Evolutionary conservation across 2,329 filamentous ascomycete genomes (phyloP).

Genomic region (Alternaria novae-zelandiae): DNA sequence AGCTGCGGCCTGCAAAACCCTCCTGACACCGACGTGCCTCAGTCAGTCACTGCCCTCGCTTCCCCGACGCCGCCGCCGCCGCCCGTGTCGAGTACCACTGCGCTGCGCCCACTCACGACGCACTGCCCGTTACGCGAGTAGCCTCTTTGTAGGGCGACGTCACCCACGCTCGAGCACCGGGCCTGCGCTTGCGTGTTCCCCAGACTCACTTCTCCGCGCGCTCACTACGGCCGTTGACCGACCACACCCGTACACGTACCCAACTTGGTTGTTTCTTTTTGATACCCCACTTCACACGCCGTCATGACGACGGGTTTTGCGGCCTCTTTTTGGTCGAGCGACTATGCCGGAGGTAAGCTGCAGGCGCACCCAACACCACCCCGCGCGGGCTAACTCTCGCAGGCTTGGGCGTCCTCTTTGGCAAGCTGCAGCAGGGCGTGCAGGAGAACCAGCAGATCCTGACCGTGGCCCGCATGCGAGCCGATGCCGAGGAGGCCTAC

Average conservation of each 20-base stretch:
- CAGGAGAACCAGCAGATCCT: conserved; percentile 94
- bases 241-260: conserved; percentile 8
- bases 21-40: conserved; percentile 13
- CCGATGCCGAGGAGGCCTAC: conserved; percentile 93
- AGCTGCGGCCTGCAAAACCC: conserved; percentile 10
- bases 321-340: conserved; percentile 96
- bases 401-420: conserved; percentile 89
- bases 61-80: background rate
- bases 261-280: conserved; percentile 8
- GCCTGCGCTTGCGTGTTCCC: conserved; percentile 32
- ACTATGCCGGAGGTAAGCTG: conserved; percentile 91
- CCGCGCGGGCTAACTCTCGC: conserved; percentile 32
- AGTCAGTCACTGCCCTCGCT: background rate
- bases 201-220: conserved; percentile 37
- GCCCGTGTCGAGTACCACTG: conserved; percentile 1
- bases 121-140: conserved; percentile 9
- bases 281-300: conserved; percentile 16
- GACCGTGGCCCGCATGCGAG: conserved; percentile 89
- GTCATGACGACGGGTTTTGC: conserved; percentile 68
- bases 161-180: conserved; percentile 2
- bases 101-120: conserved; percentile 8
- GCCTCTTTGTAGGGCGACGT: conserved; percentile 9
- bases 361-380: conserved; percentile 5
- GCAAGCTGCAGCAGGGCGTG: conserved; percentile 95
- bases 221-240: conserved; percentile 26